Conservation (phyloP, 208 protist genomes). For the Blechomonas ayalai region DNA sequence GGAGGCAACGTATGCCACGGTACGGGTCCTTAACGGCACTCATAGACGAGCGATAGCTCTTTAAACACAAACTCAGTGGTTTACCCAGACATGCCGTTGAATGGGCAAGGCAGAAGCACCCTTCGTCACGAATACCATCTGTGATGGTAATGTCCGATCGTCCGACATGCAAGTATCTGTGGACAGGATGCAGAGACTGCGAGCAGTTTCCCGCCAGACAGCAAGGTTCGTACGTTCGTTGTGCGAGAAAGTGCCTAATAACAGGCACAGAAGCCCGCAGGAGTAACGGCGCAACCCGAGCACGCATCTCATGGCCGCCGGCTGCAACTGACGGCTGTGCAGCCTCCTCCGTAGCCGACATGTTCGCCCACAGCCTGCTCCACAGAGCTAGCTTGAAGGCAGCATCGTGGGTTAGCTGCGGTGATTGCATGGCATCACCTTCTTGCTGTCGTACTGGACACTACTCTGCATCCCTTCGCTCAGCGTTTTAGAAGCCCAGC, state of each 20-base stretch:
- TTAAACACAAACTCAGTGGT: conserved; percentile 24
- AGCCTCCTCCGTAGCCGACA: no score
- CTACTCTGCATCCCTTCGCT: no score
- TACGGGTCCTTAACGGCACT: conserved; percentile 22
- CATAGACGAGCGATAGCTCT: conserved; percentile 34
- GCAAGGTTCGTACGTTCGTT: conserved; percentile 27
- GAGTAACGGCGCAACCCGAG: conserved; percentile 11
- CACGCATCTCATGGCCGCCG: no score
- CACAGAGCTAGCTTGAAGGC: conserved; percentile 70
- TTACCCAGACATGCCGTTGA: conserved; percentile 29
- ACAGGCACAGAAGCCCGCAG: conserved; percentile 24
- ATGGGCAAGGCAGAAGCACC: conserved; percentile 53
- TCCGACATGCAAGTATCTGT: conserved; percentile 23
- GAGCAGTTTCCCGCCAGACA: conserved; percentile 46
- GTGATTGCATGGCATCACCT: conserved; percentile 12
- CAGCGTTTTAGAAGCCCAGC: neutral
- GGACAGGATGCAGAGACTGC: conserved; percentile 10
- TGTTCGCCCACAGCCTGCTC: conserved; percentile 20
- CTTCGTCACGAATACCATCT: conserved; percentile 39
- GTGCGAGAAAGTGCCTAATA: conserved; percentile 29
- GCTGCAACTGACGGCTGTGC: no score
- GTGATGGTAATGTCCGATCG: conserved; percentile 12
- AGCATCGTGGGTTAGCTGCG: conserved; percentile 61
- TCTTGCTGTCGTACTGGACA: no score
- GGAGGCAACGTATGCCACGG: conserved; percentile 48